Percentiles rank a stretch among this genome's conserved stretches.
These are phyloP conservation scores for Earliella scabrosa DNA, from an alignment of 1,284 basidiomycete genomes.

Conservation along the genomic window DNA sequence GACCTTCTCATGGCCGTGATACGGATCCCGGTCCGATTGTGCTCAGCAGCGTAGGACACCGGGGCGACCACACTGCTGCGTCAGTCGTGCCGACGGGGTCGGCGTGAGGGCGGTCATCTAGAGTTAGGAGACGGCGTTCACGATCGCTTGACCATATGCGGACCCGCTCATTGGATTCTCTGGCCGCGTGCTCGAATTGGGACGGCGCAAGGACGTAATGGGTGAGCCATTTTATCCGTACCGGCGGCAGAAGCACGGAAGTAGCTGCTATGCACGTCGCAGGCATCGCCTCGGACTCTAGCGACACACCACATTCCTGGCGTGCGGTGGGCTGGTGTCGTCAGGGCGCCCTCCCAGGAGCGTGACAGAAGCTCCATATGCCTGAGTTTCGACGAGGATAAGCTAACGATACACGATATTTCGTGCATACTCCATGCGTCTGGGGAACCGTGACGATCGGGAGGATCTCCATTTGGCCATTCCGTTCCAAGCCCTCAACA, in stretches of 20 bases:
- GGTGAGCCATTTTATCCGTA: not conserved
- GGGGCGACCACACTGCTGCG: not conserved
- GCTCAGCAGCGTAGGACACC: conserved; percentile 2
- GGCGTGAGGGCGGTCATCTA: not conserved
- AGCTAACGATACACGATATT: conserved; percentile 8
- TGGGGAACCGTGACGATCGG: not conserved
- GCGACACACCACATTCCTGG: not conserved
- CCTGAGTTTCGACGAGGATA: conserved; percentile 9
- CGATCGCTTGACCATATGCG: not conserved
- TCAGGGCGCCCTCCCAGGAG: conserved; percentile 7
- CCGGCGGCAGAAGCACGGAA: conserved; percentile 14
- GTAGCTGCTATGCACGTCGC: not conserved
- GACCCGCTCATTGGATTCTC: not conserved
- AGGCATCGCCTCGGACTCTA: conserved; percentile 6
- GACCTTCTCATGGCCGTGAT: conserved; percentile 1
- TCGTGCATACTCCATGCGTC: not conserved
- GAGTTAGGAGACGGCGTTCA: not conserved
- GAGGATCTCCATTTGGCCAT: conserved; percentile 13
- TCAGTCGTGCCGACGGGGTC: not conserved
- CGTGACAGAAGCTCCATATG: conserved; percentile 20
- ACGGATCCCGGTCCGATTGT: conserved; percentile 17
- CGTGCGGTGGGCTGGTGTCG: not conserved
- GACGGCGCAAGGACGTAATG: conserved; percentile 20
- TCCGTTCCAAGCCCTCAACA: conserved; percentile 2
- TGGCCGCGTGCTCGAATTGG: not conserved